phyloP scores from a whole-genome alignment of 2,329 filamentous ascomycete species.

The Atkinsonella hypoxylon region DNA sequence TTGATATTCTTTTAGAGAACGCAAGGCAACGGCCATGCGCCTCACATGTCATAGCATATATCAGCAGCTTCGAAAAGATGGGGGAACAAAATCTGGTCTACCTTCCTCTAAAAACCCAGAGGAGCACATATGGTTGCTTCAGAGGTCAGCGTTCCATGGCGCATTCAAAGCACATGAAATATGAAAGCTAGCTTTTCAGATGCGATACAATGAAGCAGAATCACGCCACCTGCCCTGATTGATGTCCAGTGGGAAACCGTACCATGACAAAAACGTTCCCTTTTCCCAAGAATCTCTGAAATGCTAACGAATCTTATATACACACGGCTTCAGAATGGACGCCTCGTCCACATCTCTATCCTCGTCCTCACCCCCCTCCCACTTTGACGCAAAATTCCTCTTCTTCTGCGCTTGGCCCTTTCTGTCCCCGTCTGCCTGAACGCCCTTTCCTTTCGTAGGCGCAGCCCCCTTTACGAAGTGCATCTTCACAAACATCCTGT shows the following conservation, averaged over 20 bases:
- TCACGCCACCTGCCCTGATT: not conserved
- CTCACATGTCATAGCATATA: not conserved
- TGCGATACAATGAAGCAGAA: not conserved
- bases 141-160: not conserved
- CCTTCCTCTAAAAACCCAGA: not conserved
- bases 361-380: slow-evolving; percentile 38
- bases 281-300: not conserved
- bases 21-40: not conserved
- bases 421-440: slow-evolving; percentile 34
- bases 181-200: not conserved
- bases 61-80: not conserved
- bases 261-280: not conserved
- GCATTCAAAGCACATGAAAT: not conserved
- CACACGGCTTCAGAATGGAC: slow-evolving; percentile 74
- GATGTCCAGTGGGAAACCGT: not conserved
- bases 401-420: slow-evolving; percentile 33
- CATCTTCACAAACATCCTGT: slow-evolving; percentile 99
- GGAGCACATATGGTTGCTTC: not conserved
- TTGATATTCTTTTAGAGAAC: slow-evolving; percentile 9
- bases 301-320: slow-evolving; percentile 76
- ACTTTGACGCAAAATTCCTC: slow-evolving; percentile 40
- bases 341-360: slow-evolving; percentile 53
- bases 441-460: slow-evolving; percentile 66
- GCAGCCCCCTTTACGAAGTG: slow-evolving; percentile 76
- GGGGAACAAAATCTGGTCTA: not conserved